Base-by-base conservation (phyloP, 352 stramenopile species). In the Pythium chondricola region DNA sequence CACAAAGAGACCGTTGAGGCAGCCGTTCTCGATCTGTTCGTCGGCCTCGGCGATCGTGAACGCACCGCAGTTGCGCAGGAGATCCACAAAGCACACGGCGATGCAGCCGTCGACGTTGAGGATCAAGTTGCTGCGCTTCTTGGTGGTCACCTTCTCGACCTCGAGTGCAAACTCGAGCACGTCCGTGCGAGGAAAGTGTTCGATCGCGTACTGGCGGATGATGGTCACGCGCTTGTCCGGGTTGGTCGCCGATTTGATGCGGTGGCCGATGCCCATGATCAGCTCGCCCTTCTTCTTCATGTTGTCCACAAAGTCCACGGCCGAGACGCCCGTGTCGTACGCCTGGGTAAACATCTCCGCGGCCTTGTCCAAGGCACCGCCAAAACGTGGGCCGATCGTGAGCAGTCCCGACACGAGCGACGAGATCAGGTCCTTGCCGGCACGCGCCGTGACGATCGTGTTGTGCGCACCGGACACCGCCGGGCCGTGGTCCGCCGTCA, bases 31-130 rank as follows among this genome's bases (percentile, higher is more conserved):
- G 52, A 98, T 96, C 56, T 97, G 81, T 61, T 98, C 93, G 66
- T 97, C 89, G 44, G 90, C 92, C 63, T 96, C 87, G 48, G 95
- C 87, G 29, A 77, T 58, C 27, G 85, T 93, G 71, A 96, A 95
- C 38, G 87, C 82, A 24, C 85, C 85, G 48, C 83, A 96, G 57
- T 86, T 87, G 48, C 94, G 86, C 47, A 98, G 71, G 69, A 98
- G 62, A 62, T 98, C 95, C 30, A 98, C 93, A 67, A 98, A 98
- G 71, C 90, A 98, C 25, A 95, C 93, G 35, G 93, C 95, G 54
- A 98, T 98, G 53, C 91, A 98, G 39, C 93, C 95, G 62, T 98
- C 95, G 25, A 98, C 95, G 72, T 98, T 98, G 18, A 98, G 71
- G 61, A 98, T 98, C n/a, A 98, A 67, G 63, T 96, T 98, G 56